Evolutionary conservation across 352 stramenopile species (phyloP).

Genomic region (Phytophthora crassamura): DNA sequence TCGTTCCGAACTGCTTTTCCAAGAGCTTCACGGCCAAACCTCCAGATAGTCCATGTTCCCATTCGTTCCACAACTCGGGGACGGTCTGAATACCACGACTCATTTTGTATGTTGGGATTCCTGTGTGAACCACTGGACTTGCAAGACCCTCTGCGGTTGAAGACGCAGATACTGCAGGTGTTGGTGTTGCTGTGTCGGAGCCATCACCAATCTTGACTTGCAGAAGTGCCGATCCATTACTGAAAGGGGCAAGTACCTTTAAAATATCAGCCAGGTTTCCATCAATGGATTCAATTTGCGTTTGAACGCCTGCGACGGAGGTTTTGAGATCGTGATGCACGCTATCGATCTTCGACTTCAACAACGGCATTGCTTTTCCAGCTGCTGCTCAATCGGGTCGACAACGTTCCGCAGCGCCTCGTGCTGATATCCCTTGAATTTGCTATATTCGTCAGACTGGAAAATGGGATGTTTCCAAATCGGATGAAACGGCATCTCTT

Average conservation of each 20-base stretch:
- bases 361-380: background rate
- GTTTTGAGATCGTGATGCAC: background rate
- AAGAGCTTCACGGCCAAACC: too few species aligned
- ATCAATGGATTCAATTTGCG: background rate
- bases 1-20: too few species aligned
- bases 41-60: too few species aligned
- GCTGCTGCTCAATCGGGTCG: background rate
- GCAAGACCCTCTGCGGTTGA: too few species aligned
- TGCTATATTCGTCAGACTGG: too few species aligned
- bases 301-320: background rate
- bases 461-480: conserved; percentile 1
- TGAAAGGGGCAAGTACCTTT: background rate
- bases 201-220: background rate
- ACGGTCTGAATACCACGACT: too few species aligned
- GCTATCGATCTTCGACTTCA: background rate
- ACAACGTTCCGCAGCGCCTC: background rate
- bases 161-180: too few species aligned
- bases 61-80: too few species aligned
- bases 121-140: too few species aligned
- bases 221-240: background rate
- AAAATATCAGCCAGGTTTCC: background rate
- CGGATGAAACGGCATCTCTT: background rate
- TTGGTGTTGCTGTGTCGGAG: background rate
- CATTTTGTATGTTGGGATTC: too few species aligned
- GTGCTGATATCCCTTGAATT: background rate